phyloP scores from a whole-genome alignment of 345 rosid species.

The Euphorbia tirucalli region DNA sequence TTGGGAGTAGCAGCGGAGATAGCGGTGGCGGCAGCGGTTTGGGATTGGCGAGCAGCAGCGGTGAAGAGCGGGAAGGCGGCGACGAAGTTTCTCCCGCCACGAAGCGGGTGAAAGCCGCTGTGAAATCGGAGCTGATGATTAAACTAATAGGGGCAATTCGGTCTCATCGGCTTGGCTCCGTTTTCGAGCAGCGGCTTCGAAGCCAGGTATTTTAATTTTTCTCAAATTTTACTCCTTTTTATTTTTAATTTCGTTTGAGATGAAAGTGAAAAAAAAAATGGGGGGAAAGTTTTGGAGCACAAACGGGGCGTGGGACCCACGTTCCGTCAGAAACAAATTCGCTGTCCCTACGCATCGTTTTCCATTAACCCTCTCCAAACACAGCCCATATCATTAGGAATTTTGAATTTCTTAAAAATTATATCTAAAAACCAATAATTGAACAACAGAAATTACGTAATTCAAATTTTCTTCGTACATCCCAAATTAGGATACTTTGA shows the following conservation, averaged over 20 bases:
- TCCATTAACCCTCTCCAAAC: neutral
- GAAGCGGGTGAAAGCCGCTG: constrained; percentile 30
- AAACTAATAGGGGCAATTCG: constrained; percentile 44
- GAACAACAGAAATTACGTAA: no score
- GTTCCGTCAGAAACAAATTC: neutral
- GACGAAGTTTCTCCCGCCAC: constrained; percentile 50
- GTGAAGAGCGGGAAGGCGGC: constrained; percentile 39
- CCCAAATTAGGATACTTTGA: no score
- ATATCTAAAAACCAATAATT: no score
- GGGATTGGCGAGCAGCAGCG: constrained; percentile 29
- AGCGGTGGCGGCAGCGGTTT: constrained; percentile 15
- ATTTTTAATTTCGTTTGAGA: neutral
- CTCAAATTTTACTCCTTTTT: neutral
- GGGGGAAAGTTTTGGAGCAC: neutral
- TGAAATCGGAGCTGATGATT: constrained; percentile 54
- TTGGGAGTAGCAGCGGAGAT: constrained; percentile 33
- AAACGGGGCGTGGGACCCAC: neutral
- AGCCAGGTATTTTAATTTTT: constrained; percentile 45
- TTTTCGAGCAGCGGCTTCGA: constrained; percentile 56
- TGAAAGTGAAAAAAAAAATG: neutral
- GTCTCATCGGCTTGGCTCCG: constrained; percentile 49
- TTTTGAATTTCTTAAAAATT: neutral
- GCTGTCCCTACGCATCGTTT: neutral
- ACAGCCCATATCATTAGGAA: neutral
- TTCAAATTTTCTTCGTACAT: no score